Percentiles rank a stretch among this genome's conserved stretches.
phyloP scores from a whole-genome alignment of 129 eudicot genomes.

The Artemisia annua region DNA sequence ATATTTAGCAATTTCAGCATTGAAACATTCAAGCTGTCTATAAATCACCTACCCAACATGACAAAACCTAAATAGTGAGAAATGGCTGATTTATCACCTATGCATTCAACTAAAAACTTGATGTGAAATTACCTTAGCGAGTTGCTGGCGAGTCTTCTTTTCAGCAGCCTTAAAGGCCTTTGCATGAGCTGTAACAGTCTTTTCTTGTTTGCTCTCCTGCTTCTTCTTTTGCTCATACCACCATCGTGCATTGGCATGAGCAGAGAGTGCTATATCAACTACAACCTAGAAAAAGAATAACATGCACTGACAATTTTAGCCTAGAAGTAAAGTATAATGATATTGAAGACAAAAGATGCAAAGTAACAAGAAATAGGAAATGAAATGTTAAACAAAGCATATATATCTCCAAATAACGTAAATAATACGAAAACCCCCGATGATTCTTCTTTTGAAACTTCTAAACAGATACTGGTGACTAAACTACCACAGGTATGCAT shows the following conservation, averaged over 20 bases:
- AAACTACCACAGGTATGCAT: slow-evolving; percentile 1
- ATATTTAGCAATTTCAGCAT: slow-evolving; percentile 16
- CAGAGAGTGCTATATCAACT: slow-evolving; percentile 91
- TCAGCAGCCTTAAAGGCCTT: slow-evolving; percentile 99
- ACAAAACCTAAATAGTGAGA: not conserved
- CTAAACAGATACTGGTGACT: slow-evolving; percentile 10
- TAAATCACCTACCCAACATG: slow-evolving; percentile 10
- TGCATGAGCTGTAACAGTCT: slow-evolving; percentile 91
- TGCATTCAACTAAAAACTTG: not conserved
- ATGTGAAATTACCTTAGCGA: slow-evolving; percentile 68
- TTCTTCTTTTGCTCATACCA: slow-evolving; percentile 96
- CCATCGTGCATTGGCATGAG: slow-evolving; percentile 95
- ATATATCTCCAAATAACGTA: slow-evolving; percentile 1
- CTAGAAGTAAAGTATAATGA: not conserved
- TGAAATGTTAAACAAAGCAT: not conserved
- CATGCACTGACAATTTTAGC: slow-evolving; percentile 16
- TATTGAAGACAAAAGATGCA: not conserved
- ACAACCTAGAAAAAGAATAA: slow-evolving; percentile 60
- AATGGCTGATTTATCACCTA: slow-evolving; percentile 1
- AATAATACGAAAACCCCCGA: slow-evolving; percentile 3
- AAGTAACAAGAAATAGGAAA: not conserved
- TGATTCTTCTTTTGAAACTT: not conserved
- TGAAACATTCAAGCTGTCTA: slow-evolving; percentile 19
- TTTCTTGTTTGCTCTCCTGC: slow-evolving; percentile 98
- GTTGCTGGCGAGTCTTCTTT: slow-evolving; percentile 87